Percentiles rank a stretch among this genome's conserved stretches.
Conservation (phyloP, 805 yeast species). For the Pichia pseudocactophila region DNA sequence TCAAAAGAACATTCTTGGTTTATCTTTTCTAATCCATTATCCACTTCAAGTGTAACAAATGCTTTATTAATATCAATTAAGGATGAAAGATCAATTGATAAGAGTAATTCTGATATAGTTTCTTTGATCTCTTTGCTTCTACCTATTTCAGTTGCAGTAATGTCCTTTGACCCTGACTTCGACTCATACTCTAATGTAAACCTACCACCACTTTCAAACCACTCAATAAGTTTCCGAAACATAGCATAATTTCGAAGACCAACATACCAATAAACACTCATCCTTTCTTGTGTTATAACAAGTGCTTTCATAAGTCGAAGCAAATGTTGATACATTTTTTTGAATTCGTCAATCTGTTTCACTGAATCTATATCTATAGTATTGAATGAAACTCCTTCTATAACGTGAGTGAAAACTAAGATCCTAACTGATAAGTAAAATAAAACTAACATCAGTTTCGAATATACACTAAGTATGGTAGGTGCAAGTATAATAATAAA, state of each 20-base stretch:
- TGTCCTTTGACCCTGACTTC: neutral
- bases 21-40: too few relatives aligned
- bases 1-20: too few relatives aligned
- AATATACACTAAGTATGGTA: constrained; percentile 1
- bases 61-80: too few relatives aligned
- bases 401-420: constrained; percentile 1
- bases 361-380: neutral
- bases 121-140: neutral
- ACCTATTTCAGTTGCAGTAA: neutral
- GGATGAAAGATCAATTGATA: too few relatives aligned
- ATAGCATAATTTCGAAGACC: constrained; percentile 9
- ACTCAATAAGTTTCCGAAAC: constrained; percentile 8
- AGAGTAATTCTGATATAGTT: too few relatives aligned
- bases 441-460: constrained; percentile 1
- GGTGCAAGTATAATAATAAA: neutral
- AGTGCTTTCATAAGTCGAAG: constrained; percentile 4
- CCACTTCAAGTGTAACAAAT: too few relatives aligned
- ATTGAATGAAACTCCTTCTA: neutral
- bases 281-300: neutral
- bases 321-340: constrained; percentile 4
- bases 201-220: constrained; percentile 10
- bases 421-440: constrained; percentile 8
- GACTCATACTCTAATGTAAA: neutral
- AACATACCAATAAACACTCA: constrained; percentile 8
- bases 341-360: neutral